A percentile compares a stretch with the other conserved stretches of the same genome.
Conservation (phyloP, 129 eudicot genomes). For the Rutidosis leptorrhynchoides region DNA sequence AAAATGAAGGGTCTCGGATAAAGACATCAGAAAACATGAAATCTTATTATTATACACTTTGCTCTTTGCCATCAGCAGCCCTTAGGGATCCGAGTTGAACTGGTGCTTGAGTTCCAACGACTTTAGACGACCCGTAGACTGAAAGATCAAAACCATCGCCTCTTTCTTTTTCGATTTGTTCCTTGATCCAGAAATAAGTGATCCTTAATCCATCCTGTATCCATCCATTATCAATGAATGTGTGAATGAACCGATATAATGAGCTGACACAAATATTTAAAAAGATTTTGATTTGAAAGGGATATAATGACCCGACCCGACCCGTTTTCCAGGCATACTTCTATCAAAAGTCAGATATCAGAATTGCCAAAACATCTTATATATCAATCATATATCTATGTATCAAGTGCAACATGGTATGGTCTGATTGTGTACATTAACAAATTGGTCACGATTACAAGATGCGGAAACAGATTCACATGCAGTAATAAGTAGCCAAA, state of each 20-base stretch:
- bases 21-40: not conserved
- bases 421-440: not conserved
- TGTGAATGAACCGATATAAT: conserved; percentile 16
- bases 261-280: not conserved
- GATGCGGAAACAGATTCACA: not conserved
- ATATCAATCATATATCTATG: not conserved
- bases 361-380: no score
- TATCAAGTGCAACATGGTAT: not conserved
- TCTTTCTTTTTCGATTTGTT: conserved; percentile 89
- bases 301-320: no score
- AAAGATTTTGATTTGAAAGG: not conserved
- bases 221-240: not conserved
- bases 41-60: not conserved
- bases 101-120: conserved; percentile 96
- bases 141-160: conserved; percentile 61
- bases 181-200: conserved; percentile 98
- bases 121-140: conserved; percentile 86
- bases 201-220: conserved; percentile 88
- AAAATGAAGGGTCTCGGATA: conserved; percentile 2
- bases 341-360: not conserved
- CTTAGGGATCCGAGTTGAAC: conserved; percentile 93
- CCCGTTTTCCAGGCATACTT: not conserved
- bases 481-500: not conserved
- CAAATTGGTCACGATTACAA: not conserved
- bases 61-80: conserved; percentile 98